A percentile compares a stretch with the other conserved stretches of the same genome.
Conservation (phyloP, 163 green algal species). For the Smithsoniella earleae region DNA sequence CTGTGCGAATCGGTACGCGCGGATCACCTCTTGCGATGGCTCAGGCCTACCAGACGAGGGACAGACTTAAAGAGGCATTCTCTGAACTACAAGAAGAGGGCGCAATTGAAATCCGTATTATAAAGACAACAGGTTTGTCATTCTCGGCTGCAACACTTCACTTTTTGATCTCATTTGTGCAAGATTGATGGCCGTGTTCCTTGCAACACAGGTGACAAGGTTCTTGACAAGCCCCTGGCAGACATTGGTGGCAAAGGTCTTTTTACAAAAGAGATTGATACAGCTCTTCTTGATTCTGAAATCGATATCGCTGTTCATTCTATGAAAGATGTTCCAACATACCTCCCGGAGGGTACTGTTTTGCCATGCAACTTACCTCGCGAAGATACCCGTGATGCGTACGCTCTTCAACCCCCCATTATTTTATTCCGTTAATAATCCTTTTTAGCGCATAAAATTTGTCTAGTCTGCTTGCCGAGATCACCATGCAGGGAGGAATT, state of each 20-base stretch:
- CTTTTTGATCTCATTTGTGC: too few species aligned
- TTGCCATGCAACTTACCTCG: slow-evolving; percentile 93
- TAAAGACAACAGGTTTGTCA: slow-evolving; percentile 82
- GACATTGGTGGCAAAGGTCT: slow-evolving; percentile 99
- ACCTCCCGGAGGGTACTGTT: slow-evolving; percentile 86
- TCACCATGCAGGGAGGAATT: too few species aligned
- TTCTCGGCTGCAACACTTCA: too few species aligned
- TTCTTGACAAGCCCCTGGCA: slow-evolving; percentile 90
- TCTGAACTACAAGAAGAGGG: slow-evolving; percentile 81
- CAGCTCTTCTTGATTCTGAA: slow-evolving; percentile 80
- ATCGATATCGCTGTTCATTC: slow-evolving; percentile 98
- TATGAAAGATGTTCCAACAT: slow-evolving; percentile 98
- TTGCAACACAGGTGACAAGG: slow-evolving; percentile 95
- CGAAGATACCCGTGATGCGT: slow-evolving; percentile 91
- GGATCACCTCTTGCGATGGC: slow-evolving; percentile 87
- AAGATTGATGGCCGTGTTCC: too few species aligned
- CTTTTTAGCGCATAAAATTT: too few species aligned
- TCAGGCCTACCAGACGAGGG: slow-evolving; percentile 92
- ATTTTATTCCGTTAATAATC: too few species aligned
- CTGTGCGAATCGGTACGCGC: slow-evolving; percentile 75
- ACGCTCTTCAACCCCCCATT: neutral
- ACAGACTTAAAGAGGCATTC: slow-evolving; percentile 80
- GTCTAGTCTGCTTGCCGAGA: neutral
- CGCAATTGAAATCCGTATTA: slow-evolving; percentile 94
- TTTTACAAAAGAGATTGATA: slow-evolving; percentile 99